These are phyloP conservation scores for Aspergillus sp. DNA, from an alignment of 2,329 filamentous ascomycete species.

Conservation along the genomic window DNA sequence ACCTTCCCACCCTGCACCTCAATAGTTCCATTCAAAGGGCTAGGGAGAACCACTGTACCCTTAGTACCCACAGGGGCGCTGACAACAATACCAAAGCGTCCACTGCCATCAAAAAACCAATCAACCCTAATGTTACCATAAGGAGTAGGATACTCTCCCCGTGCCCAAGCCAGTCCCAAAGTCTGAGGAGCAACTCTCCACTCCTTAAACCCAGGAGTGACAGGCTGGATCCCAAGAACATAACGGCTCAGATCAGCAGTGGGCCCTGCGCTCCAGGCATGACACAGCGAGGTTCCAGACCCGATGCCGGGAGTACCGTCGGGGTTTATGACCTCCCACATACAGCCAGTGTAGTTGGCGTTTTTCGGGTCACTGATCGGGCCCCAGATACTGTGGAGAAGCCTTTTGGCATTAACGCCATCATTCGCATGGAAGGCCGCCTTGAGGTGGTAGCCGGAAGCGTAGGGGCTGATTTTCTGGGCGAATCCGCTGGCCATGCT, in stretches of 20 bases:
- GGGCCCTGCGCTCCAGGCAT: conserved; percentile 38
- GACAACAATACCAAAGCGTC: conserved; percentile 7
- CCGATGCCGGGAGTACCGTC: conserved; percentile 21
- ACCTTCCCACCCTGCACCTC: neutral
- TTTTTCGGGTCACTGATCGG: conserved; percentile 14
- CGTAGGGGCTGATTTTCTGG: conserved; percentile 15
- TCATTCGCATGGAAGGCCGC: conserved; percentile 16
- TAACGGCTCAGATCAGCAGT: conserved; percentile 35
- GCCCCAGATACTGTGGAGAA: conserved; percentile 16
- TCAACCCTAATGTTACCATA: conserved; percentile 8
- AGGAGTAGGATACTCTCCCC: conserved; percentile 8
- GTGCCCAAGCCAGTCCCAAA: conserved; percentile 22
- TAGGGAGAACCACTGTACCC: conserved; percentile 9
- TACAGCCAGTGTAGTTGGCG: conserved; percentile 20
- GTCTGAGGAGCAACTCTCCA: conserved; percentile 23
- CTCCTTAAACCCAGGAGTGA: conserved; percentile 21
- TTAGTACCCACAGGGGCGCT: conserved; percentile 9
- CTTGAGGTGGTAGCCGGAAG: conserved; percentile 18
- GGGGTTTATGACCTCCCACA: conserved; percentile 12
- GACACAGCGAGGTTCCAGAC: conserved; percentile 33
- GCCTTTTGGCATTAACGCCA: neutral
- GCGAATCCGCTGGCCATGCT: conserved; percentile 13
- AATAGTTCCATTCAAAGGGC: neutral
- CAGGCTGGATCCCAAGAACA: conserved; percentile 30
- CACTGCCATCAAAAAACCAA: conserved; percentile 7